Conservation (phyloP, 306 rosid genomes). For the Heteromeles arbutifolia region DNA sequence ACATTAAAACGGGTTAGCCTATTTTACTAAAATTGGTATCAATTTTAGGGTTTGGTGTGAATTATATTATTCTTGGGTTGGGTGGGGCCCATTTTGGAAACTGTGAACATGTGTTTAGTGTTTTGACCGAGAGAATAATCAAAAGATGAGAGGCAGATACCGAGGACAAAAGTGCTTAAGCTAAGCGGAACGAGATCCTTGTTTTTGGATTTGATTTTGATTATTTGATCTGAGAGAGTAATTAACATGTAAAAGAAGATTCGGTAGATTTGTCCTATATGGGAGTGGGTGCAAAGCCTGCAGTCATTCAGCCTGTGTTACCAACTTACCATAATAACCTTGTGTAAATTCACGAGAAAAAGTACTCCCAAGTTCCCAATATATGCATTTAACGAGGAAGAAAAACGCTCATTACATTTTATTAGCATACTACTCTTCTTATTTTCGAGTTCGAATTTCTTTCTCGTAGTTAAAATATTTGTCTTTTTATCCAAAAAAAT, state of each 20-base stretch:
- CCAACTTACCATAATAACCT: not conserved
- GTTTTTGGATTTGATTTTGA: constrained; percentile 31
- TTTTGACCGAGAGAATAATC: constrained; percentile 19
- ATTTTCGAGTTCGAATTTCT: no score
- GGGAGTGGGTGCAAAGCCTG: constrained; percentile 16
- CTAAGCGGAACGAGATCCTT: constrained; percentile 23
- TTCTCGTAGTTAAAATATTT: no score
- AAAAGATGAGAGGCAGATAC: constrained; percentile 22
- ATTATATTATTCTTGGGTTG: not conserved
- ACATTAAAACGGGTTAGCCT: no score
- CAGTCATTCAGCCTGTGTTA: constrained; percentile 3
- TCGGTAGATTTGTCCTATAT: constrained; percentile 43
- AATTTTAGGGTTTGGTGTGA: not conserved
- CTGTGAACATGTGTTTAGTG: not conserved
- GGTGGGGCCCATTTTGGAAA: constrained; percentile 11
- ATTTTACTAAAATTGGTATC: not conserved
- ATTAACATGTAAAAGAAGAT: constrained; percentile 17
- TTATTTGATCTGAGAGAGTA: not conserved
- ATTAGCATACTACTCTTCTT: no score
- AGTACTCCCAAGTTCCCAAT: no score
- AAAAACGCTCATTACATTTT: no score
- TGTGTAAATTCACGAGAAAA: not conserved
- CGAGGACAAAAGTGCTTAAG: constrained; percentile 8
- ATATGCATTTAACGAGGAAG: no score
- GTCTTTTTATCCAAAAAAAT: no score